Base-by-base conservation (phyloP, 495 filamentous ascomycete species). In the Podospora conica region DNA sequence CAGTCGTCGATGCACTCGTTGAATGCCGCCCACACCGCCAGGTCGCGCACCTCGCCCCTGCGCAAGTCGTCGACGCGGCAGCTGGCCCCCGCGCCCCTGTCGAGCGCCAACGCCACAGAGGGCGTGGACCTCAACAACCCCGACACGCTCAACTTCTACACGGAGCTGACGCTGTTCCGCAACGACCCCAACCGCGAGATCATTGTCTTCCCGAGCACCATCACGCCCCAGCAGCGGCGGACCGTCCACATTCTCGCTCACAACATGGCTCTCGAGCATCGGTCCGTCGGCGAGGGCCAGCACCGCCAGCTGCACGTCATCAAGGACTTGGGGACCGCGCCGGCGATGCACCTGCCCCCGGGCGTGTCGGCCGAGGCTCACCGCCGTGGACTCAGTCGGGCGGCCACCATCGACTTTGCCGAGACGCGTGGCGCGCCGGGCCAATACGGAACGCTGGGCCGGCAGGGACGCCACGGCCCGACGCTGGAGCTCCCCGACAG, bases 401-500 rank as follows among this genome's bases (percentile, higher is more conserved):
- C 95, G 21, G 96, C 95, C 31, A 98, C 95, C n/a, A 96, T 96
- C 70, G 94, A 98, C 78, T 98, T 98, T 78, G 92, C 90, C 70
- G 95, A 97, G 74, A 87, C 91, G 40, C 90, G 93, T 8, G 88
- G 84, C 24, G 87, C 88, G 22, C 82, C 82, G 40, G 84, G 85
- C 29, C 81, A 90, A 68, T 91, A 90, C 75, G 87, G 86, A 70
- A 87, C 90, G 1, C 81, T 96, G 56, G 89, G 91, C 53, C 83
- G 90, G 57, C 91, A 94, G 69, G 85, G 85, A 33, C 85, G 74
- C 23, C 73, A 75, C 40, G 74, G 87, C 29, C 89, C 88, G 55
- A 88, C 93, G 56, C 82, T 98, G 54, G 91, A 93, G 55, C 87
- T 96, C 64, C 84, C 93, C 21, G 90, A 91, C 68, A 96, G 93